These are phyloP conservation scores for Lophium mytilinum DNA, from an alignment of 495 filamentous ascomycete species.

Conservation along the genomic window DNA sequence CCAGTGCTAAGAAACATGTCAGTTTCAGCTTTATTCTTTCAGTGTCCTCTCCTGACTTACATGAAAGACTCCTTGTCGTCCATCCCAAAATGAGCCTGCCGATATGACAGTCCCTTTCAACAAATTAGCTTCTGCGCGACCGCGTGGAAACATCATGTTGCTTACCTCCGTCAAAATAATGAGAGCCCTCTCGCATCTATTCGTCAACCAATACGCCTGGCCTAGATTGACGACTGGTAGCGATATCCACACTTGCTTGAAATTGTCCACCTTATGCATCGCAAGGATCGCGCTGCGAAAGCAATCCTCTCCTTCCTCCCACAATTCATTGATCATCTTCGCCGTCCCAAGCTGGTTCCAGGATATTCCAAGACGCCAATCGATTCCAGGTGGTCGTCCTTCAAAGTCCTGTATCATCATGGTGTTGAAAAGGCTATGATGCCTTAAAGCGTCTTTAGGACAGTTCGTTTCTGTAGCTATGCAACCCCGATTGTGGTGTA, in stretches of 20 bases:
- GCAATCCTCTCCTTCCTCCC: constrained; percentile 3
- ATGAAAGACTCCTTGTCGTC: constrained; percentile 24
- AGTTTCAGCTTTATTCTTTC: not conserved
- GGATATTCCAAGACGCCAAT: constrained; percentile 1
- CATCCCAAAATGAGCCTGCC: constrained; percentile 17
- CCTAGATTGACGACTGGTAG: constrained; percentile 26
- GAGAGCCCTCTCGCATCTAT: constrained; percentile 16
- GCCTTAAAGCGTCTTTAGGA: not conserved
- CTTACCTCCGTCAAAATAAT: not conserved
- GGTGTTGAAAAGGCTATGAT: not conserved
- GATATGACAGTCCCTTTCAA: constrained; percentile 7
- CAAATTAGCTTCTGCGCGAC: no score
- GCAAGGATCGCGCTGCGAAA: not conserved
- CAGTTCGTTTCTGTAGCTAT: constrained; percentile 1
- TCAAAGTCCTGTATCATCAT: not conserved
- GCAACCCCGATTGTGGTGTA: constrained; percentile 1
- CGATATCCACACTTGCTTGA: constrained; percentile 11
- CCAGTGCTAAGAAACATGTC: constrained; percentile 23
- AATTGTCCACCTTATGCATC: not conserved
- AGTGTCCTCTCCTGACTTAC: constrained; percentile 4
- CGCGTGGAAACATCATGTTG: no score
- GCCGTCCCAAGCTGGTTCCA: constrained; percentile 5
- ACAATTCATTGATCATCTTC: constrained; percentile 2
- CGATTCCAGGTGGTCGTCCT: not conserved
- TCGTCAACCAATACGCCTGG: constrained; percentile 21